phyloP scores from a whole-genome alignment of 1,284 basidiomycete genomes.

The Kalmanozyma brasiliensis region DNA sequence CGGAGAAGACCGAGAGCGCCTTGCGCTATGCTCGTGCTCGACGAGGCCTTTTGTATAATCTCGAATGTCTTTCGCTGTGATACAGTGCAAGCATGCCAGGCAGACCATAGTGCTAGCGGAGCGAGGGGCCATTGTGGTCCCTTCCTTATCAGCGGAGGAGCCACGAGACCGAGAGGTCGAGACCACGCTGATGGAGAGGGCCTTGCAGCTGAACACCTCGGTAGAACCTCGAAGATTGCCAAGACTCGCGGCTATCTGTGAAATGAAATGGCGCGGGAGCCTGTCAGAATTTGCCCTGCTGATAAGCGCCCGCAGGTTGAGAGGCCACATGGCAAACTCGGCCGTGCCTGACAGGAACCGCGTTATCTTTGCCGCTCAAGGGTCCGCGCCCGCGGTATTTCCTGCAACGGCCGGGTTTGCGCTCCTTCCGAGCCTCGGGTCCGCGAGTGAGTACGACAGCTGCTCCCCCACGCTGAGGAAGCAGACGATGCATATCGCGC shows the following conservation, averaged over 20 bases:
- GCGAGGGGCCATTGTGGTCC: no score
- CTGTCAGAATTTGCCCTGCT: conserved; percentile 10
- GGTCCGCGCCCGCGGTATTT: conserved; percentile 8
- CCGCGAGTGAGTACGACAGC: background rate
- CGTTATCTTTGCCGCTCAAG: background rate
- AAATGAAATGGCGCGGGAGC: no score
- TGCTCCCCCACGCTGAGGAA: conserved; percentile 2
- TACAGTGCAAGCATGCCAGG: no score
- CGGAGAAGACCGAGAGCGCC: conserved; percentile 8
- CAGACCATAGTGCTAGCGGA: no score
- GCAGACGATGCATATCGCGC: background rate
- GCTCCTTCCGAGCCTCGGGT: conserved; percentile 1
- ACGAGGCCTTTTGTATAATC: background rate
- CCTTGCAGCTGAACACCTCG: background rate
- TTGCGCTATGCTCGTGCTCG: no score
- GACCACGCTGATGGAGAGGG: background rate
- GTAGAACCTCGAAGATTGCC: background rate
- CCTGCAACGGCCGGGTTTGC: conserved; percentile 14
- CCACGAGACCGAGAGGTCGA: background rate
- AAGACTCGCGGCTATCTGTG: conserved; percentile 2
- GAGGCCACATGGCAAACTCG: conserved; percentile 16
- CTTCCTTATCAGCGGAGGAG: no score
- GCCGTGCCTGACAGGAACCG: conserved; percentile 3
- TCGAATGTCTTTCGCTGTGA: background rate
- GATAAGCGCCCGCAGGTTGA: conserved; percentile 5